Base-by-base conservation (phyloP, 148 eudicot species). In the Vaccinium macrocarpon region DNA sequence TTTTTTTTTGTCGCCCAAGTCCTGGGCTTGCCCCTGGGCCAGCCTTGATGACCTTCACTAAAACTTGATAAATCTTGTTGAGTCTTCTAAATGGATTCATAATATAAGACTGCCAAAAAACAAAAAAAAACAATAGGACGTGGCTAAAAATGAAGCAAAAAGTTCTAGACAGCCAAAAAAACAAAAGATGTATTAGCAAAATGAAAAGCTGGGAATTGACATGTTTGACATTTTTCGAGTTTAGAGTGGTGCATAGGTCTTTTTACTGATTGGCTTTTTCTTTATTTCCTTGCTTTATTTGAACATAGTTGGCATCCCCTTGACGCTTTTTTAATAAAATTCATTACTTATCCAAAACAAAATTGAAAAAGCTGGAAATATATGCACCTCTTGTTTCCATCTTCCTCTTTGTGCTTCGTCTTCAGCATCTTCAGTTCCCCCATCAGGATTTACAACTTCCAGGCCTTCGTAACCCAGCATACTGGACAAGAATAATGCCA, bases 371-470 rank as follows among this genome's bases (percentile, higher is more conserved):
- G 68, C 25, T 0, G 68, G 19, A n/a, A 12, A 66, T 13, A 57
- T 23, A 76, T 21, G 27, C 61, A 93, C 99, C 99, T 97, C 98
- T 77, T 93, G 93, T 81, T 86, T 91, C 99, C 99, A 97, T 89
- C 99, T 91, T 85, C 99, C 99, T 89, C 84, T 91, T 56, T 90
- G 94, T 27, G 99, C 99, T 93, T 97, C 99, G 82, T 91, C 98
- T 77, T 90, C 98, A 48, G 96, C 98, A 89, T 97, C 99, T 49
- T 91, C 98, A 79, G 90, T 84, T 77, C 99, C 98, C 75, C 99
- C 99, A 52, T 97, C 99, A 1, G 99, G 99, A 88, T 95, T 97
- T 87, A 97, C 91, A 38, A 97, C 97, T 89, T 95, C 97, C 88
- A 97, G 82, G 68, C 95, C 95, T 87, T 97, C 99, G 86, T 92